Conservation (phyloP, 805 yeast species). For the Metschnikowia shivogae region DNA sequence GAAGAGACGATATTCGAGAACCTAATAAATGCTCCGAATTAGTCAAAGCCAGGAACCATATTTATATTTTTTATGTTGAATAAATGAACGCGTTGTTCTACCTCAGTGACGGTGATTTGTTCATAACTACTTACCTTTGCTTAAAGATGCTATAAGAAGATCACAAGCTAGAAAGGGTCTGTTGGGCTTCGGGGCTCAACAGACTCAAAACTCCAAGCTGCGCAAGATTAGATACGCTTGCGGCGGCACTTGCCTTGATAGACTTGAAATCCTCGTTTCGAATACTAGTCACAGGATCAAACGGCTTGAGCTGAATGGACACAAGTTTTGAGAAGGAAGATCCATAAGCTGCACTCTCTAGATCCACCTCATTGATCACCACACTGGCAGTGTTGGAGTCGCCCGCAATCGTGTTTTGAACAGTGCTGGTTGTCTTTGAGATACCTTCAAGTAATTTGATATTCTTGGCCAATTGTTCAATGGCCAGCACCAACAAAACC, state of each 20-base stretch:
- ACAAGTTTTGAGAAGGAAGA: conserved; percentile 74
- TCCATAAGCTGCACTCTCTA: conserved; percentile 75
- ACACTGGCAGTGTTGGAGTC: conserved; percentile 21
- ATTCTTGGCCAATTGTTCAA: conserved; percentile 31
- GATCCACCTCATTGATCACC: conserved; percentile 46
- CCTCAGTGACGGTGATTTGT: neutral
- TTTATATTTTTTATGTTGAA: neutral
- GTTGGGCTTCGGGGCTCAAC: conserved; percentile 20
- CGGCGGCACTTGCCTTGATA: conserved; percentile 25
- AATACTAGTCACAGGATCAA: conserved; percentile 68
- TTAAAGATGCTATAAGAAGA: neutral
- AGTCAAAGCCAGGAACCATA: neutral
- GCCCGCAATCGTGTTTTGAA: conserved; percentile 16
- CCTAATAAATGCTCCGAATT: conserved; percentile 4
- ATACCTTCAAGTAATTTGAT: conserved; percentile 28
- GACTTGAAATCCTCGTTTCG: conserved; percentile 30
- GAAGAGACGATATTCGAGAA: conserved; percentile 6
- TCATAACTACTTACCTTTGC: neutral
- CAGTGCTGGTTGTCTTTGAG: conserved; percentile 16
- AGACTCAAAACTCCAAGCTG: conserved; percentile 23
- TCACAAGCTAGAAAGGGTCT: conserved; percentile 8
- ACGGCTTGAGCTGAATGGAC: conserved; percentile 53
- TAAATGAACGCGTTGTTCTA: neutral
- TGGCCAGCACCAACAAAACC: conserved; percentile 23
- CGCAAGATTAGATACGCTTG: conserved; percentile 27